Evolutionary conservation across 257 asterid species (phyloP).

Genomic region (Nicotiana paniculata): DNA sequence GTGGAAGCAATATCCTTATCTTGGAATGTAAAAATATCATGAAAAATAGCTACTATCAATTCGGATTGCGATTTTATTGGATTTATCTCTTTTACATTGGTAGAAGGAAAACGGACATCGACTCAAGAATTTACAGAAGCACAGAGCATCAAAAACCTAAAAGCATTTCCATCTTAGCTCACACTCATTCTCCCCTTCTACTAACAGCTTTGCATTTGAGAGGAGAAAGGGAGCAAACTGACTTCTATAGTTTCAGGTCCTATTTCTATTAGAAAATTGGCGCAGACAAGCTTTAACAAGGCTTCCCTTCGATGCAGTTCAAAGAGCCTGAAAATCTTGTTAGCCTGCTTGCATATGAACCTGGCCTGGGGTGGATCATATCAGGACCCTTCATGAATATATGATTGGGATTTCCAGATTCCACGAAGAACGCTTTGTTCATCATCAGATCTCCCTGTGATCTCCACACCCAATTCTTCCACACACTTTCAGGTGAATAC

Average conservation of each 20-base stretch:
- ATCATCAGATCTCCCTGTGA: constrained; percentile 62
- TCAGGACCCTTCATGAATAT: constrained; percentile 22
- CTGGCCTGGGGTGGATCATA: constrained; percentile 44
- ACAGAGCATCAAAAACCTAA: constrained; percentile 5
- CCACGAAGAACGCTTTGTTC: constrained; percentile 68
- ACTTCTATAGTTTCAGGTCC: neutral
- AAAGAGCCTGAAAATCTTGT: constrained; percentile 52
- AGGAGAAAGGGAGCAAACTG: constrained; percentile 13
- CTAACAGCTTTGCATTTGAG: neutral
- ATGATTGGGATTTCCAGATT: constrained; percentile 54
- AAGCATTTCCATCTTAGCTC: constrained; percentile 1
- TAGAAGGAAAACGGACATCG: neutral
- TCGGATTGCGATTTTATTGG: neutral
- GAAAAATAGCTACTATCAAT: neutral
- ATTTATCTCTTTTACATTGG: neutral
- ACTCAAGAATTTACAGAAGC: neutral
- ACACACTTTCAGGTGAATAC: constrained; percentile 36
- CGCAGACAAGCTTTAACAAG: constrained; percentile 20
- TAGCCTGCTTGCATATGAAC: constrained; percentile 26
- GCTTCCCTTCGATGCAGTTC: constrained; percentile 25
- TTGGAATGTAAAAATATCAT: neutral
- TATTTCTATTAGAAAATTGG: neutral
- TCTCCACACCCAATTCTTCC: constrained; percentile 83
- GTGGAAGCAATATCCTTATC: neutral
- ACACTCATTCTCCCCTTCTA: constrained; percentile 12